These are phyloP conservation scores for Phytophthora gonapodyides DNA, from an alignment of 352 stramenopile species.

Conservation along the genomic window DNA sequence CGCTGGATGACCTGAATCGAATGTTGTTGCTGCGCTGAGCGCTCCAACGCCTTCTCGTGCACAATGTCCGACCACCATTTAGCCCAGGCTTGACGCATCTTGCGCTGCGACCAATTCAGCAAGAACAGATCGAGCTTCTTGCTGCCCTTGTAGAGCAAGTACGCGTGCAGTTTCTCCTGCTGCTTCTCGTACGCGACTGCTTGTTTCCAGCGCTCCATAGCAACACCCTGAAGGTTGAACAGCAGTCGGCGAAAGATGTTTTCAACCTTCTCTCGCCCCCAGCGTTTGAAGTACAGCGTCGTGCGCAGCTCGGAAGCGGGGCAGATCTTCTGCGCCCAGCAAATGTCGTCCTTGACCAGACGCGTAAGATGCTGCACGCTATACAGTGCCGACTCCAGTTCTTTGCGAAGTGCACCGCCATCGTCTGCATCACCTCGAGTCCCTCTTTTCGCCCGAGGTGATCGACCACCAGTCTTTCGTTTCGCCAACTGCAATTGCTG, in stretches of 20 bases:
- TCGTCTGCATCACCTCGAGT: constrained; percentile 5
- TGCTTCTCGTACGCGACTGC: constrained; percentile 63
- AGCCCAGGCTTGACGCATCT: constrained; percentile 66
- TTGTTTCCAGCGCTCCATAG: constrained; percentile 64
- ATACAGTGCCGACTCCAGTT: constrained; percentile 60
- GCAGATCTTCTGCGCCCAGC: constrained; percentile 70
- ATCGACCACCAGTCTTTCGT: constrained; percentile 17
- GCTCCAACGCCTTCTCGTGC: constrained; percentile 56
- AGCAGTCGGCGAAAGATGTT: constrained; percentile 73
- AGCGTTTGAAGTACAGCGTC: constrained; percentile 82
- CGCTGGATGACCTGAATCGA: constrained; percentile 66
- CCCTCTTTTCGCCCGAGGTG: constrained; percentile 17
- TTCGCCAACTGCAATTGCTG: constrained; percentile 7
- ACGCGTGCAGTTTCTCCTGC: constrained; percentile 71
- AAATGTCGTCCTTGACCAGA: constrained; percentile 78
- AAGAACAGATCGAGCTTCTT: constrained; percentile 78
- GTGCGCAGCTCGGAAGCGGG: constrained; percentile 62
- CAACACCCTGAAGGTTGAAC: constrained; percentile 67
- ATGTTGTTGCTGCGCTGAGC: constrained; percentile 49
- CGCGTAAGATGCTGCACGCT: constrained; percentile 72
- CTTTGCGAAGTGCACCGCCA: constrained; percentile 44
- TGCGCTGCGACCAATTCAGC: constrained; percentile 71
- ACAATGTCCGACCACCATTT: constrained; percentile 70
- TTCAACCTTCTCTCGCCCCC: constrained; percentile 78
- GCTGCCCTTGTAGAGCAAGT: constrained; percentile 79